Base-by-base conservation (phyloP, 1,284 basidiomycete genomes). In the Moniliophthora roreri region DNA sequence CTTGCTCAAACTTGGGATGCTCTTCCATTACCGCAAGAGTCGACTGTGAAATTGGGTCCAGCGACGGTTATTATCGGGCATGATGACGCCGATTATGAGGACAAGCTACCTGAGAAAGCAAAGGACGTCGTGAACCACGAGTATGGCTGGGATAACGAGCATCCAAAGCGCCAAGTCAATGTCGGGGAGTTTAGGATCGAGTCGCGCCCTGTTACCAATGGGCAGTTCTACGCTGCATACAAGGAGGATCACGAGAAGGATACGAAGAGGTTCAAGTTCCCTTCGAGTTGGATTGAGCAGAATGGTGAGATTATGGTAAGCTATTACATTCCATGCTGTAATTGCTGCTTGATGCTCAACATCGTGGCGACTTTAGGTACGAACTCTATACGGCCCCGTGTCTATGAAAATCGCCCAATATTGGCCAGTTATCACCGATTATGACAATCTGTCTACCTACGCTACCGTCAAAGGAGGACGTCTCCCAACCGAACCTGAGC, bases 111-210 rank as follows among this genome's bases (percentile, higher is more conserved):
- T 5, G 57, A 58, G 1, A 63, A 66, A 11, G 63, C 63, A 7
- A 56, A 60, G 5, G 68, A 80, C 45, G 64, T 80, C 40, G 66
- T 73, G 13, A 69, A 71, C 15, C 89, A 95, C 63, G 85, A 89
- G 57, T 95, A 92, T 65, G 97, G 95, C 0, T 98, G 95, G 96
- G 97, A 99, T 69, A 95, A 93, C 63, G 96, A 99, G 75, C 79
- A 87, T 63, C 93, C 95, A 1, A 73, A 73, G 58, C 74, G 88
- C 20, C 66, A 66, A 15, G 80, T 86, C 11, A 61, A 78, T 0
- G 82, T 91, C 7, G 76, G 73, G 23, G 50, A 77, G 50, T 86
- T 98, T 75, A 79, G 76, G 56, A 87, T 97, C 49, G 86, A 89
- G 39, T 90, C 90, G 76, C 77, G 91, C 55, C 94, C 95, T 1